phyloP scores from a whole-genome alignment of 2,329 filamentous ascomycete species.

The Karstenula rhodostoma region DNA sequence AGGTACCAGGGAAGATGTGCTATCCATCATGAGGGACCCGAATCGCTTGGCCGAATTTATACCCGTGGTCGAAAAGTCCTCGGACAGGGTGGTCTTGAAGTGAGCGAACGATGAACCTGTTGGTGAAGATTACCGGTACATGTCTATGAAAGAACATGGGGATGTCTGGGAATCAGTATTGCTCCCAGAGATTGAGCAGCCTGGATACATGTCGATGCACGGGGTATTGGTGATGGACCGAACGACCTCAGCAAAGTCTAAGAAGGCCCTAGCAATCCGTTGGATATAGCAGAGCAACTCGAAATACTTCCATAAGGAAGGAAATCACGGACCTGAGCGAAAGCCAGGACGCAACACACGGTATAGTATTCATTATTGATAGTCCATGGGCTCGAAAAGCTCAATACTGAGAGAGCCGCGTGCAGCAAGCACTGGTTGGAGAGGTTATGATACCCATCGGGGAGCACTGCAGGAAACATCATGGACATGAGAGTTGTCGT shows the following conservation, averaged over 20 bases:
- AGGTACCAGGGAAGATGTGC: constrained; percentile 72
- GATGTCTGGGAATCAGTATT: background rate
- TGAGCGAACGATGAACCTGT: constrained; percentile 22
- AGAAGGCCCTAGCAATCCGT: background rate
- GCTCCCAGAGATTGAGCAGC: background rate
- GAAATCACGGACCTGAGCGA: background rate
- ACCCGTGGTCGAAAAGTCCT: constrained; percentile 71
- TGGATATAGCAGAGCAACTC: background rate
- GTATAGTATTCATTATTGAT: background rate
- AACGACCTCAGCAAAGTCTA: background rate
- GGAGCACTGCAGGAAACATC: background rate
- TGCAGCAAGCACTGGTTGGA: background rate
- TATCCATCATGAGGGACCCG: constrained; percentile 78
- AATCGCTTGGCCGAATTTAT: constrained; percentile 69
- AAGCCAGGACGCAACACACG: background rate
- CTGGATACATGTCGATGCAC: background rate
- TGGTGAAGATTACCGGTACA: background rate
- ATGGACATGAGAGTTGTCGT: background rate
- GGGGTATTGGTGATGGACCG: background rate
- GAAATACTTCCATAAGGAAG: background rate
- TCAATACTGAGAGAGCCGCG: background rate
- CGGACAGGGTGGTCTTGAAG: constrained; percentile 63
- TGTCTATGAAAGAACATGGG: background rate
- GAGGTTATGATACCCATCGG: background rate
- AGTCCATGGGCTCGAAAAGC: background rate